Evolutionary conservation across 169 alveolate genomes (phyloP).

Genomic region (Cryptosporidium ryanae): DNA sequence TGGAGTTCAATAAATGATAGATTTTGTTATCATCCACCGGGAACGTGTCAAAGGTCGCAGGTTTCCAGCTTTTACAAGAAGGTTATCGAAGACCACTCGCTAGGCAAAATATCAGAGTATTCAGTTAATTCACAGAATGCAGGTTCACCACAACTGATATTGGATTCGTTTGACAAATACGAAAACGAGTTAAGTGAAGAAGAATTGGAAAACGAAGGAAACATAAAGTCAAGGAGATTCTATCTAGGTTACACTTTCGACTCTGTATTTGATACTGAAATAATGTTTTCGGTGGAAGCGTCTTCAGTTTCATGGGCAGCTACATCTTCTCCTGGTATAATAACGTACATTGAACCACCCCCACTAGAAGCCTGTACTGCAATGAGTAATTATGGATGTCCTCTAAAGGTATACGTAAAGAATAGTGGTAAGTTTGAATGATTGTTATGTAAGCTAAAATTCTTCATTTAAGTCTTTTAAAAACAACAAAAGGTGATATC

Average conservation of each 20-base stretch:
- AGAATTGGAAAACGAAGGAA: slow-evolving; percentile 10
- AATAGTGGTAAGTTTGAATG: slow-evolving; percentile 62
- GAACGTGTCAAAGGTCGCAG: slow-evolving; percentile 64
- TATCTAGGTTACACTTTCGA: slow-evolving; percentile 67
- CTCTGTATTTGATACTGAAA: slow-evolving; percentile 71
- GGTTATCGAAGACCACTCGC: slow-evolving; percentile 48
- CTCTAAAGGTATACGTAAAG: slow-evolving; percentile 44
- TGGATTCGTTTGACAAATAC: slow-evolving; percentile 14
- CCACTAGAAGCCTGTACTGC: slow-evolving; percentile 67
- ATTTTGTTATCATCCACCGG: slow-evolving; percentile 73
- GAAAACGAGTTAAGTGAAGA: slow-evolving; percentile 7
- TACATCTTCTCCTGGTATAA: slow-evolving; percentile 70
- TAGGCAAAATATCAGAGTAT: slow-evolving; percentile 50
- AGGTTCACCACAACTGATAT: slow-evolving; percentile 52
- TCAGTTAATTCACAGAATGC: slow-evolving; percentile 55
- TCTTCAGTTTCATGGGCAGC: slow-evolving; percentile 74
- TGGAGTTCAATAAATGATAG: slow-evolving; percentile 72
- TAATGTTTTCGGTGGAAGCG: slow-evolving; percentile 73
- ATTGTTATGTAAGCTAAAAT: not conserved
- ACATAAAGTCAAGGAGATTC: slow-evolving; percentile 31
- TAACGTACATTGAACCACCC: slow-evolving; percentile 70
- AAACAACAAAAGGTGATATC: slow-evolving; percentile 11
- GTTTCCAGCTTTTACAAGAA: slow-evolving; percentile 47
- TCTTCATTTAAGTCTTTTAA: not conserved
- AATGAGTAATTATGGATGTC: slow-evolving; percentile 63